Base-by-base conservation (phyloP, 805 yeast genomes). In the Jamesozyma hellenica region DNA sequence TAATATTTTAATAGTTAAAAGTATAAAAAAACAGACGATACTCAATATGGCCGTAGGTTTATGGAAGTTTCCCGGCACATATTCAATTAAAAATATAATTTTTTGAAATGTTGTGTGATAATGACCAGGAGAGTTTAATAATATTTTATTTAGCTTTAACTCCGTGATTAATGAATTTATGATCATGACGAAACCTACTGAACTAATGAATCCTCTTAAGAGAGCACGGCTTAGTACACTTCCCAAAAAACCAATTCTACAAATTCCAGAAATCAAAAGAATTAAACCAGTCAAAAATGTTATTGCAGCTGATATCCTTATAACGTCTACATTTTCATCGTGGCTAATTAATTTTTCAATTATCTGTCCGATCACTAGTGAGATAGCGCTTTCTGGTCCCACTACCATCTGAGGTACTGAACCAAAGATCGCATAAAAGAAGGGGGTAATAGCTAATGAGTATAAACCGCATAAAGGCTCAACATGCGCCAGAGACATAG, bases 381-480 rank as follows among this genome's bases (percentile, higher is more conserved):
- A 83, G 8, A 85, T 77, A 0, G 95, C 88, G 15, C 90, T 88
- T 58, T 87, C 94, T 1, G 96, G 95, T 0, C 95, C 95, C 15
- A 87, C 94, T 30, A 86, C 77, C 81, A 87, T 75, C 43, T 79
- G 80, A 0, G 95, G 95, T 1, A 86, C 94, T 0, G 92, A 74
- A 0, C 96, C 96, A 43, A 86, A 67, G 3, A 86, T 44, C 6
- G 85, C 70, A 55, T 87, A 87, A 7, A 83, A 63, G n/a, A 81
- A 62, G 0, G 95, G 94, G 0, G 92, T 85, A 3, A 82, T 66
- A 1, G 84, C 78, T 35, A 86, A 68, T 0, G 87, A 84, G 47
- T 79, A 73, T 8, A 88, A 65, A 0, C 96, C 96, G 47, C 82
- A 75, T 2, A 81, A 59, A 0, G 95, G 84, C 10, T 92, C 90